These are phyloP conservation scores for Passiflora organensis DNA, from an alignment of 345 rosid species.

Conservation along the genomic window DNA sequence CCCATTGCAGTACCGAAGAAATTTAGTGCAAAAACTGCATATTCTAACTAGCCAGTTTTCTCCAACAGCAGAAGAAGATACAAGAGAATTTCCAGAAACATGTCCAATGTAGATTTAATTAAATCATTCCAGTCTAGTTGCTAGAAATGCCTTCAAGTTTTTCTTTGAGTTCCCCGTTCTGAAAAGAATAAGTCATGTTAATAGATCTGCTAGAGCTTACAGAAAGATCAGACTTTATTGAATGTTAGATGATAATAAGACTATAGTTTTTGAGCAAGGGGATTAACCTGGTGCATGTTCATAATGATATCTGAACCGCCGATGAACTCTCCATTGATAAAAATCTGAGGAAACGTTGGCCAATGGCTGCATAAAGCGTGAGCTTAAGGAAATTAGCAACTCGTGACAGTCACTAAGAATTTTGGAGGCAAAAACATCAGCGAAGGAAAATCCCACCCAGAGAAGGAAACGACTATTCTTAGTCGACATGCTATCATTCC, in stretches of 20 bases:
- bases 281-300: slow-evolving; percentile 79
- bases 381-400: neutral
- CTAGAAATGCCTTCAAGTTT: slow-evolving; percentile 53
- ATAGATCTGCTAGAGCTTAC: slow-evolving; percentile 6
- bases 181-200: slow-evolving; percentile 7
- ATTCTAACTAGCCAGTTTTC: neutral
- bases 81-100: neutral
- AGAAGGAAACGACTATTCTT: too few species aligned
- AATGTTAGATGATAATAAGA: neutral
- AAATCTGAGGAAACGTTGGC: slow-evolving; percentile 97
- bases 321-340: slow-evolving; percentile 85
- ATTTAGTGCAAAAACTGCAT: neutral
- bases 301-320: slow-evolving; percentile 96
- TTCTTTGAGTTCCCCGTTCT: slow-evolving; percentile 85
- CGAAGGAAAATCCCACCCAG: too few species aligned
- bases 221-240: neutral
- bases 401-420: neutral
- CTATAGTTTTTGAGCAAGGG: neutral
- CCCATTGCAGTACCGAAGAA: neutral
- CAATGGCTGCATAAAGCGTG: slow-evolving; percentile 53
- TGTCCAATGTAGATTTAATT: neutral
- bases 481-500: too few species aligned
- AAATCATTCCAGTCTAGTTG: slow-evolving; percentile 13
- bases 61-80: neutral
- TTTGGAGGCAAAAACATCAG: neutral